Base-by-base conservation (phyloP, 73 alveolate species). In the Loxodes magnus region DNA sequence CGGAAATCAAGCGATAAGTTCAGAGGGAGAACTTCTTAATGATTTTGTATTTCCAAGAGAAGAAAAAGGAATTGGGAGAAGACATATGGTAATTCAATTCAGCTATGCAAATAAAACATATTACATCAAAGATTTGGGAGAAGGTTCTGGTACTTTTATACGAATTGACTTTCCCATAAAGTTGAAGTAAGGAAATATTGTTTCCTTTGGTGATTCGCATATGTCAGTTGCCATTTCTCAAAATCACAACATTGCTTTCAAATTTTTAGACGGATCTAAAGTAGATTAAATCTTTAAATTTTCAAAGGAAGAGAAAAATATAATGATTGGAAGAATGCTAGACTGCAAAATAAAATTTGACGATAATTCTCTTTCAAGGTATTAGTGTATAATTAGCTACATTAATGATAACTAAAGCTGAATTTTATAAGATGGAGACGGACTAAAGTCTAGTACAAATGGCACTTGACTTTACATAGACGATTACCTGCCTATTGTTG, bases 391-490 rank as follows among this genome's bases (percentile, higher is more conserved):
- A 48, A 46, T 69, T 31, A 46, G 41, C 38, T 66, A 66, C 52
- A 33, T 12, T 5, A 36, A 56, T 38, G 19, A n/a, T n/a, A 39
- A 64, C 33, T 35, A 64, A 16, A 29, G 49, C 35, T 69, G 83
- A 77, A 50, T 36, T 43, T 29, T 71, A 22, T 37, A 63, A 72
- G 90, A 77, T 63, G 90, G 90, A 43, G 82, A 62, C 15, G 60
- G 70, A 27, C 72, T 60, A n/a, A 74, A 74, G 61, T 24, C 39
- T 34, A 73, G 88, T 5, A 77, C 91, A 20, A 77, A 77, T 64
- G 91, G 85, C 29, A 77, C 91, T 35, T 77, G 91, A 87, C 54
- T 77, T 19, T 73, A 56, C 60, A 58, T 81, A 26, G 52, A 65
- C 26, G 68, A 70, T 29, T 66, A 56, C 26, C 48, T 50, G 24